Percentiles rank a stretch among this genome's conserved stretches.
These are phyloP conservation scores for Niveomyces coronatus DNA, from an alignment of 2,329 filamentous ascomycete species.

Conservation along the genomic window DNA sequence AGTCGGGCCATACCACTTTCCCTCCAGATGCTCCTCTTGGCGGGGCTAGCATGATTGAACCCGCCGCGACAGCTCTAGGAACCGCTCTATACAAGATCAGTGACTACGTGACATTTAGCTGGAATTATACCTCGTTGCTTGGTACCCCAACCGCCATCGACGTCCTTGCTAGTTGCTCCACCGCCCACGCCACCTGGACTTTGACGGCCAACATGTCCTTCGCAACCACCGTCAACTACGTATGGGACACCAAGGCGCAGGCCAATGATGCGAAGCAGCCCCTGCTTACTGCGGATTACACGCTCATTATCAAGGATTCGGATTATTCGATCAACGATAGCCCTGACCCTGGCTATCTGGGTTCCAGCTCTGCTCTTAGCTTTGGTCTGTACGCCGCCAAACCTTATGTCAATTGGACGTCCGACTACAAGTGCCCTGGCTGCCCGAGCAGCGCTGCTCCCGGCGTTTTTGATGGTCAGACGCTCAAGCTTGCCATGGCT, in stretches of 20 bases:
- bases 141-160: conserved; percentile 50
- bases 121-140: conserved; percentile 55
- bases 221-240: conserved; percentile 37
- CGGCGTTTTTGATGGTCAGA: conserved; percentile 35
- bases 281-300: conserved; percentile 46
- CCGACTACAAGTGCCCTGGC: conserved; percentile 44
- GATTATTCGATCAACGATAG: conserved; percentile 39
- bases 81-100: conserved; percentile 50
- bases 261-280: conserved; percentile 33
- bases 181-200: conserved; percentile 44
- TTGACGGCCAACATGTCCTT: conserved; percentile 55
- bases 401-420: conserved; percentile 40
- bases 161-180: conserved; percentile 46
- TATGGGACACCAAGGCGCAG: conserved; percentile 48
- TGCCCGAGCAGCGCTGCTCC: conserved; percentile 40
- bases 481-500: conserved; percentile 38
- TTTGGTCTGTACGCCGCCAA: conserved; percentile 49
- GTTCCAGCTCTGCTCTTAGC: conserved; percentile 34
- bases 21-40: conserved; percentile 37
- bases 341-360: conserved; percentile 46
- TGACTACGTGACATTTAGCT: conserved; percentile 48
- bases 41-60: conserved; percentile 42
- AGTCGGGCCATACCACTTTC: conserved; percentile 29
- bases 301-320: conserved; percentile 51
- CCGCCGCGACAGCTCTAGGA: conserved; percentile 32